Percentiles rank a stretch among this genome's conserved stretches.
Evolutionary conservation across 441 rosid species (phyloP).

Genomic region (Gossypium gossypioides): DNA sequence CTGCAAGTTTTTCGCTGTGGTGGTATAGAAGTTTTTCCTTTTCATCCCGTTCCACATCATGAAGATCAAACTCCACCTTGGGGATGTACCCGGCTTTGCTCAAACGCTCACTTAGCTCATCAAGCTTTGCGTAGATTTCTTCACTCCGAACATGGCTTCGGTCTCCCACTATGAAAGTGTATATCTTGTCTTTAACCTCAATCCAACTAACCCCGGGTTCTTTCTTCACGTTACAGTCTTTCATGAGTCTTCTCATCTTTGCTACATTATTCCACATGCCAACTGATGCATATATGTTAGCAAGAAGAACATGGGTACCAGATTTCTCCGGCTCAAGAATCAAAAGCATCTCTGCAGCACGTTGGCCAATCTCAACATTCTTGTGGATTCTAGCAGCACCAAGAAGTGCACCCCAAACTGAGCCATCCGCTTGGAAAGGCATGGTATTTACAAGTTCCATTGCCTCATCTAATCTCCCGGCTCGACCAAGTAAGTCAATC

Average conservation of each 20-base stretch:
- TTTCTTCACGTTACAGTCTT: constrained; percentile 46
- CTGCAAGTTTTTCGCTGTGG: constrained; percentile 71
- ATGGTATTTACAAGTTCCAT: constrained; percentile 40
- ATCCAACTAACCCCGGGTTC: constrained; percentile 69
- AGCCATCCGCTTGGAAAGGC: constrained; percentile 47
- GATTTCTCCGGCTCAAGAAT: constrained; percentile 52
- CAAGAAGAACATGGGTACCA: constrained; percentile 50
- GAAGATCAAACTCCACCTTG: constrained; percentile 50
- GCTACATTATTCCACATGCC: constrained; percentile 56
- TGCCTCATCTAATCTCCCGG: constrained; percentile 50
- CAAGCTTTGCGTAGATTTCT: constrained; percentile 57
- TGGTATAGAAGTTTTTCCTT: constrained; percentile 47
- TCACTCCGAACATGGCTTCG: constrained; percentile 39
- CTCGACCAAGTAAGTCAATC: constrained; percentile 59
- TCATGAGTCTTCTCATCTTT: constrained; percentile 45
- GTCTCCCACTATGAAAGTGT: constrained; percentile 63
- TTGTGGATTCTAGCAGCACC: constrained; percentile 65
- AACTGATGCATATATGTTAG: constrained; percentile 53
- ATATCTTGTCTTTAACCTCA: constrained; percentile 48
- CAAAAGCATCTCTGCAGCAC: constrained; percentile 53
- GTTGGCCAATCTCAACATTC: constrained; percentile 44
- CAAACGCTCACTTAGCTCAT: constrained; percentile 40
- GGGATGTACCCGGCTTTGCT: constrained; percentile 58
- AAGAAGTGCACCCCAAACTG: constrained; percentile 62
- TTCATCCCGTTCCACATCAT: constrained; percentile 49